A percentile compares a stretch with the other conserved stretches of the same genome.
phyloP scores from a whole-genome alignment of 1,284 basidiomycete genomes.

The Austropuccinia psidii region DNA sequence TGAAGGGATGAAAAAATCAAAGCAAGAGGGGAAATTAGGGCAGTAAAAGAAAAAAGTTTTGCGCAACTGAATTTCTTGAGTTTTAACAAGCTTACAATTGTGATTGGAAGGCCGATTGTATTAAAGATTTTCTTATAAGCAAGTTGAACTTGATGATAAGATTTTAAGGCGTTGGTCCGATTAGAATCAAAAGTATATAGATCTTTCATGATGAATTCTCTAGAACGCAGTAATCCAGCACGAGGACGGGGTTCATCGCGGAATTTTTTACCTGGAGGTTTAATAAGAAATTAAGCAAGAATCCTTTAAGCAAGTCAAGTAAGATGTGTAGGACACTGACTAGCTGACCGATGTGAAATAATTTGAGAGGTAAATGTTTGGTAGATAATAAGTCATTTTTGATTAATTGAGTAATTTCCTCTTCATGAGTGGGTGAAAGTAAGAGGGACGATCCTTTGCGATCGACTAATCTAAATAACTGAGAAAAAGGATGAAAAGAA shows the following conservation, averaged over 20 bases:
- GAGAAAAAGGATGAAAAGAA: neutral
- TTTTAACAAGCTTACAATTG: constrained; percentile 26
- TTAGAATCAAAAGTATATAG: constrained; percentile 47
- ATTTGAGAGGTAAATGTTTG: constrained; percentile 44
- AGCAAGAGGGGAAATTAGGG: neutral
- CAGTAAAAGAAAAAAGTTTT: neutral
- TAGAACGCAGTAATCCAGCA: constrained; percentile 47
- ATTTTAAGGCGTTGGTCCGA: constrained; percentile 35
- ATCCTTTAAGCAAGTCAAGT: neutral
- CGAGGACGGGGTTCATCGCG: constrained; percentile 48
- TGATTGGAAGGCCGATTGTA: constrained; percentile 38
- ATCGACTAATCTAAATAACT: constrained; percentile 46
- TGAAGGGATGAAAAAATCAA: neutral
- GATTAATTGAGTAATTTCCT: constrained; percentile 48
- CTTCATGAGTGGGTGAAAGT: constrained; percentile 49
- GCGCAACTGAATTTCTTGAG: neutral
- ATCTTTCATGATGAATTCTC: constrained; percentile 50
- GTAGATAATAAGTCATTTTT: constrained; percentile 43
- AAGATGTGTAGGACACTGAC: neutral
- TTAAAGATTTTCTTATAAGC: constrained; percentile 46
- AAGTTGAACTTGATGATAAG: constrained; percentile 45
- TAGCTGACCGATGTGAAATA: constrained; percentile 45
- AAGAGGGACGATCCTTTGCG: constrained; percentile 44
- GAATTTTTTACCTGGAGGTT: constrained; percentile 44
- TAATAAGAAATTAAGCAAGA: neutral